These are phyloP conservation scores for Ziziphus jujuba DNA, from an alignment of 306 rosid genomes.

Conservation along the genomic window DNA sequence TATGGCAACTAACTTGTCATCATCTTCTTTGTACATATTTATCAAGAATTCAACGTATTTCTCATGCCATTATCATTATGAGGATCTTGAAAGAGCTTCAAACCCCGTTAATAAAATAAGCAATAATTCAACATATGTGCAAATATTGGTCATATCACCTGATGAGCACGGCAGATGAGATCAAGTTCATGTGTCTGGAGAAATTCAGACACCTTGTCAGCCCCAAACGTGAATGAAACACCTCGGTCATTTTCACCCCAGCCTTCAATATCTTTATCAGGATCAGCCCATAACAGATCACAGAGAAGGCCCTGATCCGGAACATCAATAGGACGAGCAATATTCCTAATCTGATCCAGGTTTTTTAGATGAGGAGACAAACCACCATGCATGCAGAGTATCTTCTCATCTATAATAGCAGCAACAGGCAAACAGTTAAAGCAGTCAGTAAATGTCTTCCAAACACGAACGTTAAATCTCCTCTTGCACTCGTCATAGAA, in stretches of 20 bases:
- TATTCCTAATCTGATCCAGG: constrained; percentile 71
- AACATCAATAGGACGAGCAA: constrained; percentile 81
- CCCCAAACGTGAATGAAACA: constrained; percentile 83
- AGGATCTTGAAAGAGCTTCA: too few relatives aligned
- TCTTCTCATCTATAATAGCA: constrained; percentile 81
- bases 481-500: constrained; percentile 88
- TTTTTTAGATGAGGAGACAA: constrained; percentile 69
- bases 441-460: constrained; percentile 85
- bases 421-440: constrained; percentile 80
- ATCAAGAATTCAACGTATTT: too few relatives aligned
- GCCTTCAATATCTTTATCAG: constrained; percentile 81
- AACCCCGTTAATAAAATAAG: too few relatives aligned
- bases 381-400: constrained; percentile 91
- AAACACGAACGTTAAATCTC: constrained; percentile 75
- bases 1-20: too few relatives aligned
- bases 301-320: constrained; percentile 88
- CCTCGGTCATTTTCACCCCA: constrained; percentile 94
- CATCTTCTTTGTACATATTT: too few relatives aligned
- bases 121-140: neutral
- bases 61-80: too few relatives aligned
- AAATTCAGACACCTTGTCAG: constrained; percentile 77
- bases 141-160: constrained; percentile 37
- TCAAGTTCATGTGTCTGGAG: constrained; percentile 77
- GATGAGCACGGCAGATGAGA: constrained; percentile 81
- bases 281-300: constrained; percentile 89